Base-by-base conservation (phyloP, 495 filamentous ascomycete species). In the Xylaria palmicola region DNA sequence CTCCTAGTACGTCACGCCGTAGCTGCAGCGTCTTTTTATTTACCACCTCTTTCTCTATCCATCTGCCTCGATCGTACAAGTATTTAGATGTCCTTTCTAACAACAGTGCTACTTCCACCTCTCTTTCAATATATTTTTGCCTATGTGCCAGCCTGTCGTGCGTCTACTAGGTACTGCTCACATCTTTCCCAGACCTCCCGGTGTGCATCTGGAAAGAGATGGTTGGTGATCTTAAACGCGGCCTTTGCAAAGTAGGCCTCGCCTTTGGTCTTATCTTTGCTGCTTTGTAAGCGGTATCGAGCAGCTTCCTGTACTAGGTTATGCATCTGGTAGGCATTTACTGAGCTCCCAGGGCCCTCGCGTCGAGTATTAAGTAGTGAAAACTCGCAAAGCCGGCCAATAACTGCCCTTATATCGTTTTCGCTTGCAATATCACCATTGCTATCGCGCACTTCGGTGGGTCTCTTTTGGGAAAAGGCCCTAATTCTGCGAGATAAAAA, bases 281-380 rank as follows among this genome's bases (percentile, higher is more conserved):
- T 20, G 26, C 24, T 24, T 24, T 19, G 41, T 6, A 70, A 55
- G 26, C 52, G 50, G 19, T 67, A 70, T 58, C 51, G 59, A 13
- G 50, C 62, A 37, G 65, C 67, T 45, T 70, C 67, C 8, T 70
- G 67, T 12, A 67, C 65, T 19, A 70, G 62, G 45, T 65, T 65
- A 27, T 70, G 65, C 60, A 70, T 70, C 24, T 64, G 65, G 37
- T 67, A 70, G 22, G 17, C 29, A 20, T 52, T 26, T 17, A 32
- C 43, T 4, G 9, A 20, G 17, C 6, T 7, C 1, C 41, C 12
- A 6, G n/a, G 32, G 9, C 17, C 19, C n/a, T 17, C 22, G 1
- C 9, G 7, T 30, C 19, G 32, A 52, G 24, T 37, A 9, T 2
- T 36, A 20, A 52, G 49, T 37, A 52, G 37, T 26, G 29, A 36